Evolutionary conservation across 2,329 filamentous ascomycete genomes (phyloP).

Genomic region (Blumeria graminis): DNA sequence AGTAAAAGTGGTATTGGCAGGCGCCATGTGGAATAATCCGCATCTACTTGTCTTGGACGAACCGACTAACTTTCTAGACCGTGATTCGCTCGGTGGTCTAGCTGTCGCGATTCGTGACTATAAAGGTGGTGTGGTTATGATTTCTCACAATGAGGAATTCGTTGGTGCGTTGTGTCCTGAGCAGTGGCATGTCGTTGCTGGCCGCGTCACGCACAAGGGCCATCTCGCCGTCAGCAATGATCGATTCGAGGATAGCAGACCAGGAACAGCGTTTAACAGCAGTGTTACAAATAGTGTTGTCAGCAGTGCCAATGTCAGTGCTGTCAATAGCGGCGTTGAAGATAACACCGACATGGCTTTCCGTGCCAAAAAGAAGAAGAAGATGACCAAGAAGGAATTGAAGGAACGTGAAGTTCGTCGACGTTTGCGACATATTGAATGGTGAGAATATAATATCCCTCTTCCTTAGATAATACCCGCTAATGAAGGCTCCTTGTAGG

Average conservation of each 20-base stretch:
- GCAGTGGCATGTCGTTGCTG: slow-evolving; percentile 84
- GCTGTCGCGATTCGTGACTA: slow-evolving; percentile 97
- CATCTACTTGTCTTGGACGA: slow-evolving; percentile 94
- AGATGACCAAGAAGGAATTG: slow-evolving; percentile 87
- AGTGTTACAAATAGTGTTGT: slow-evolving; percentile 33
- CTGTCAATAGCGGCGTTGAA: slow-evolving; percentile 63
- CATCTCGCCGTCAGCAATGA: slow-evolving; percentile 48
- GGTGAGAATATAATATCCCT: slow-evolving; percentile 18
- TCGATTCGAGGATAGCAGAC: slow-evolving; percentile 65
- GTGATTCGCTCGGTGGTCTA: slow-evolving; percentile 85
- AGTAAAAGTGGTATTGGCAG: slow-evolving; percentile 93
- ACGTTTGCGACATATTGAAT: slow-evolving; percentile 62
- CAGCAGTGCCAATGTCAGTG: slow-evolving; percentile 30
- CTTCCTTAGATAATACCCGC: slow-evolving; percentile 32
- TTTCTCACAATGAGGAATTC: slow-evolving; percentile 98
- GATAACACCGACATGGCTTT: slow-evolving; percentile 72
- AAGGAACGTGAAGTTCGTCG: slow-evolving; percentile 83
- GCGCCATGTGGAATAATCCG: slow-evolving; percentile 97
- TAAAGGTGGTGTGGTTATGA: slow-evolving; percentile 96
- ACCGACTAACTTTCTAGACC: slow-evolving; percentile 97
- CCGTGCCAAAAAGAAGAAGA: slow-evolving; percentile 82
- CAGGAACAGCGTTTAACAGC: slow-evolving; percentile 35
- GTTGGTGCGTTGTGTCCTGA: slow-evolving; percentile 87
- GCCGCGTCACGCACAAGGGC: slow-evolving; percentile 66
- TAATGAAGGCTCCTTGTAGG: slow-evolving; percentile 6